A percentile compares a stretch with the other conserved stretches of the same genome.
Evolutionary conservation across 139 green algal genomes (phyloP).

Genomic region (Ettlia oleoabundans): DNA sequence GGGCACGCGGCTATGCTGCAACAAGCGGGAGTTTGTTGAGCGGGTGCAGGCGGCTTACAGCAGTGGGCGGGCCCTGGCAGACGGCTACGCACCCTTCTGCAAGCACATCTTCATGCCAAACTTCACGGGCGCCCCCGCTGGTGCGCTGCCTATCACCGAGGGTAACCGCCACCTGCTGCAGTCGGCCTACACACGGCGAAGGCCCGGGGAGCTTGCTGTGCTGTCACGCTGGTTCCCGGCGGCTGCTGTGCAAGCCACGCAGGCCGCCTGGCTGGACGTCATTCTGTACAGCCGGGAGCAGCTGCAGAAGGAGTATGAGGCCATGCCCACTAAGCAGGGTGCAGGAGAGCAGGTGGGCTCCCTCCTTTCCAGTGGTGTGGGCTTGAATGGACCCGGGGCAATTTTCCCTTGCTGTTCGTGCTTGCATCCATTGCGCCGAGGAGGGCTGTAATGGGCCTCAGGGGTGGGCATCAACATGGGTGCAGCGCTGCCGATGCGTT

Average conservation of each 20-base stretch:
- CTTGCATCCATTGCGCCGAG: no score
- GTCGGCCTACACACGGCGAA: conserved; percentile 75
- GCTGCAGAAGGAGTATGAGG: conserved; percentile 80
- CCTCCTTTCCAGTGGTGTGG: no score
- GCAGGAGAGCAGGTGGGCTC: neutral
- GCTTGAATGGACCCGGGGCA: no score
- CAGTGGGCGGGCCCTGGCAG: conserved; percentile 57
- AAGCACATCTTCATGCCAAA: conserved; percentile 96
- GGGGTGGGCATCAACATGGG: no score
- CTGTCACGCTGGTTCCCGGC: conserved; percentile 86
- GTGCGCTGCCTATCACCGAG: conserved; percentile 75
- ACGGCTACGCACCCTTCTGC: conserved; percentile 96
- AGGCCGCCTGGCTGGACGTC: conserved; percentile 88
- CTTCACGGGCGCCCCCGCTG: conserved; percentile 72
- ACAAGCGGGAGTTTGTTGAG: conserved; percentile 77
- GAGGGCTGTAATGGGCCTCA: neutral
- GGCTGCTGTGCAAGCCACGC: conserved; percentile 51
- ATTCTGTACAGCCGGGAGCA: conserved; percentile 96
- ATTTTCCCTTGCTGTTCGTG: no score
- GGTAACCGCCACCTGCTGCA: conserved; percentile 77
- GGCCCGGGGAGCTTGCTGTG: conserved; percentile 87
- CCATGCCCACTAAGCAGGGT: conserved; percentile 63
- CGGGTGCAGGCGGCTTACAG: conserved; percentile 63
- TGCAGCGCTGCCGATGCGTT: no score
- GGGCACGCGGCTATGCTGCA: conserved; percentile 56